Percentiles rank a stretch among this genome's conserved stretches.
Conservation (phyloP, 2,329 filamentous ascomycete genomes). For the Phialophora chinensis region DNA sequence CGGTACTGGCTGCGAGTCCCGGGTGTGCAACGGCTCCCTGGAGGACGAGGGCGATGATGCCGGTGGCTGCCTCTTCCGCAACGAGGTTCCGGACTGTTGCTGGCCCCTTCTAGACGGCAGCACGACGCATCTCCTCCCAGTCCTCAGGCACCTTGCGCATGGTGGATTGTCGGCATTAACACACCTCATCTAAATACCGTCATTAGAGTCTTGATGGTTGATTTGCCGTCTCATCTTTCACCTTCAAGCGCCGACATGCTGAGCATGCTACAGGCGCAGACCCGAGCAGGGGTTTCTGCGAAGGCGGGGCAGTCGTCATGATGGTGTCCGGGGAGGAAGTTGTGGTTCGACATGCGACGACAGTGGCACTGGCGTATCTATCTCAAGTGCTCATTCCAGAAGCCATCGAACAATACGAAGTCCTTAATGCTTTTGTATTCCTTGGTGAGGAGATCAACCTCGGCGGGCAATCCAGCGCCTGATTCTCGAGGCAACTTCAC, state of each 20-base stretch:
- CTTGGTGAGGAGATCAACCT: neutral
- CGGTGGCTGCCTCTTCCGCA: conserved; percentile 9
- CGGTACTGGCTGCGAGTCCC: neutral
- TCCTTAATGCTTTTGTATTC: neutral
- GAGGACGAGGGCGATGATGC: neutral
- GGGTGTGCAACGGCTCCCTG: neutral
- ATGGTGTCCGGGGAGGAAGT: neutral
- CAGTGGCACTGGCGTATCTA: too few species aligned
- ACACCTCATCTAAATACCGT: conserved; percentile 18
- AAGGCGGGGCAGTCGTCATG: conserved; percentile 3
- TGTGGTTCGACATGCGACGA: neutral
- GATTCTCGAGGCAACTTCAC: neutral
- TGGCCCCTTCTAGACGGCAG: conserved; percentile 20
- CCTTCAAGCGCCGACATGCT: conserved; percentile 21
- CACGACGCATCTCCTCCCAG: conserved; percentile 16
- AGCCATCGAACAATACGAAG: neutral
- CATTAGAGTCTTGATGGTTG: neutral
- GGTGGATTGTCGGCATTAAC: conserved; percentile 19
- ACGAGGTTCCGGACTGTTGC: conserved; percentile 1
- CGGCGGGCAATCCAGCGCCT: neutral
- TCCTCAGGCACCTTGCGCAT: conserved; percentile 11
- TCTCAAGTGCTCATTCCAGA: neutral
- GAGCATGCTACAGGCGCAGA: conserved; percentile 21
- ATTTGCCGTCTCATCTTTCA: conserved; percentile 11
- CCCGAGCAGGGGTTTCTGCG: conserved; percentile 20